Percentiles rank a stretch among this genome's conserved stretches.
Conservation (phyloP, 495 filamentous ascomycete genomes). For the Aspergillus incahuasiensis region DNA sequence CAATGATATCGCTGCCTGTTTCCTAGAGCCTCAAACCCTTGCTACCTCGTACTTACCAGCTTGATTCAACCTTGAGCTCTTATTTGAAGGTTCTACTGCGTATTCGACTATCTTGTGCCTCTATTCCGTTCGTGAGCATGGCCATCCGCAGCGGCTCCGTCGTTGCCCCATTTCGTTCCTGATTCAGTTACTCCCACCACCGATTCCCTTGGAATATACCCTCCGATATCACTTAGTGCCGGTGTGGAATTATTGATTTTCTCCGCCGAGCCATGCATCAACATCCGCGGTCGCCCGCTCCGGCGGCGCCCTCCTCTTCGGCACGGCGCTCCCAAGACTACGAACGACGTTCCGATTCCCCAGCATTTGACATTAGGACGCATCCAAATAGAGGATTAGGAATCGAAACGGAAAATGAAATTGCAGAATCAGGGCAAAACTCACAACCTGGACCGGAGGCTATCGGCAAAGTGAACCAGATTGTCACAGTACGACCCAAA, state of each 20-base stretch:
- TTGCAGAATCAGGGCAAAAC: slow-evolving; percentile 36
- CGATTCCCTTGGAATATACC: slow-evolving; percentile 21
- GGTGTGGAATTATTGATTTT: slow-evolving; percentile 8
- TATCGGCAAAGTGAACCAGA: slow-evolving; percentile 76
- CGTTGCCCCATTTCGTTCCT: slow-evolving; percentile 30
- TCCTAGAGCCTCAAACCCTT: slow-evolving; percentile 14
- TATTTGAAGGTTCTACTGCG: background rate
- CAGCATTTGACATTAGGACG: slow-evolving; percentile 33
- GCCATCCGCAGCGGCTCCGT: slow-evolving; percentile 29
- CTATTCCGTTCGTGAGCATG: slow-evolving; percentile 35
- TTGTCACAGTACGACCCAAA: slow-evolving; percentile 64
- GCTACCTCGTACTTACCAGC: slow-evolving; percentile 8
- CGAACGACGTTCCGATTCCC: slow-evolving; percentile 32
- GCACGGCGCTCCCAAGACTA: slow-evolving; percentile 65
- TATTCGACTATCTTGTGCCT: slow-evolving; percentile 3
- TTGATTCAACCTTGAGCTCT: slow-evolving; percentile 8
- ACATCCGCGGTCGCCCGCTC: slow-evolving; percentile 66
- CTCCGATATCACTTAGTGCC: slow-evolving; percentile 7
- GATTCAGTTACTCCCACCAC: slow-evolving; percentile 27
- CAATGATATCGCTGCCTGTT: slow-evolving; percentile 26
- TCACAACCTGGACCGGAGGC: slow-evolving; percentile 49
- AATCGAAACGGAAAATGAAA: slow-evolving; percentile 41
- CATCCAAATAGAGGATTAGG: slow-evolving; percentile 33
- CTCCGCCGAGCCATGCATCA: slow-evolving; percentile 63
- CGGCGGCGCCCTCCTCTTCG: slow-evolving; percentile 61